Conservation (phyloP, 345 rosid genomes). For the Melastoma malabathricum region DNA sequence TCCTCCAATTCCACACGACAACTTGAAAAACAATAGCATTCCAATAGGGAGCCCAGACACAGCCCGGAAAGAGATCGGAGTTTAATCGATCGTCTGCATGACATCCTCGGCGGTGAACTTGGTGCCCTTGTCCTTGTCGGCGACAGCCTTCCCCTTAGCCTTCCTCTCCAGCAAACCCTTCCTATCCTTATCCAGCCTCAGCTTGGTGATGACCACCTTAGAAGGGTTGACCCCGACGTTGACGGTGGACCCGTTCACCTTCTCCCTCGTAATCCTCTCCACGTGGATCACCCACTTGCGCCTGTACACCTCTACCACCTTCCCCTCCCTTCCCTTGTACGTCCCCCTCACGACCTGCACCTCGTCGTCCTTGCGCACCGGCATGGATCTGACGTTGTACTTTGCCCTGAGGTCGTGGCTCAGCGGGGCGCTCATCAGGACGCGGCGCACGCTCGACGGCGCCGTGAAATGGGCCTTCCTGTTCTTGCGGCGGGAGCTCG, state of each 20-base stretch:
- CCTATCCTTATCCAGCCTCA: conserved; percentile 12
- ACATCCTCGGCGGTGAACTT: conserved; percentile 15
- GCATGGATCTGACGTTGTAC: conserved; percentile 11
- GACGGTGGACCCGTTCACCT: conserved; percentile 15
- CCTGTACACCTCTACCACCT: conserved; percentile 15
- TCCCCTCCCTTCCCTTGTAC: conserved; percentile 14
- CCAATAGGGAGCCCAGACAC: too few species aligned
- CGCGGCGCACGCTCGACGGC: conserved; percentile 16
- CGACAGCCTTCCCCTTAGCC: conserved; percentile 13
- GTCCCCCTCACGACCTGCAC: conserved; percentile 14
- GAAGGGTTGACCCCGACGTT: conserved; percentile 11
- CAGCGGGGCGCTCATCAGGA: conserved; percentile 14
- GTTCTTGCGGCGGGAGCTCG: conserved; percentile 18
- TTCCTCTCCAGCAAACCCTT: conserved; percentile 14
- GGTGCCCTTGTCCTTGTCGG: conserved; percentile 16
- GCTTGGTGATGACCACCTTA: conserved; percentile 12
- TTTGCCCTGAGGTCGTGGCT: conserved; percentile 11
- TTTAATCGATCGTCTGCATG: conserved; percentile 7
- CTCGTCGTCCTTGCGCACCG: conserved; percentile 18
- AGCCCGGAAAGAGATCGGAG: too few species aligned
- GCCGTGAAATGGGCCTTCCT: conserved; percentile 16
- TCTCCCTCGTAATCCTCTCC: conserved; percentile 16
- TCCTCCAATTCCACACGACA: too few species aligned
- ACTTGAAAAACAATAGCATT: too few species aligned
- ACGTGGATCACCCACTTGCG: conserved; percentile 18